Evolutionary conservation across 1,284 basidiomycete genomes (phyloP), one percentile per base, ranked within the genome.

Genomic region (Volvariella volvacea): DNA sequence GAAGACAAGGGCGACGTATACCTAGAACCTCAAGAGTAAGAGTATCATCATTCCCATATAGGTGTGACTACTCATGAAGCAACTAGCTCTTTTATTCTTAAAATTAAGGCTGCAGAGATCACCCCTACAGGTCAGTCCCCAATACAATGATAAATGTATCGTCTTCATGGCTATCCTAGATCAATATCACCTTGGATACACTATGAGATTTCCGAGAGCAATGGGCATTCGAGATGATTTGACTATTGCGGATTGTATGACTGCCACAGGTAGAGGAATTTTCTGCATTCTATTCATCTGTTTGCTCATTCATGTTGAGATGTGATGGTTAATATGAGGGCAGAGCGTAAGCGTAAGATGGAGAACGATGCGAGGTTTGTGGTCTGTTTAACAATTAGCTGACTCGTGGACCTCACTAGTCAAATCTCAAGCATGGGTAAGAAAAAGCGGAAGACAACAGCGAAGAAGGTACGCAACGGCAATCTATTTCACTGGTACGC

Each of bases 81-180:
- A 42, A 21, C 3, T 44, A 91, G 89, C 48, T 91, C 88, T 0
- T 92, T 92, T 62, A 85, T 96, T 25, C 52, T 96, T 50, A 87
- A 87, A 53, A 78, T 96, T 45, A 96, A 96, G 61, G 93, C 89
- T 0, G 87, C 92, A 0, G 92, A 95, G 58, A 88, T 96, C 43
- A 80, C 79, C 1, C 66, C 72, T 9, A 76, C 88, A 15, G 83
- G 91, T 83, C 45, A 52, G 67, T 53, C 14, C 15, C 8, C 34
- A 36, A 6, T 36, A 22, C 8, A 33, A 42, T 39, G 1, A 17
- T 15, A 2, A 22, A 39, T 21, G n/a, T 22, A 34, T 19, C 33
- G 9, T 2, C 10, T 21, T 22, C 32, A 41, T 28, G n/a, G 43
- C 19, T 22, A 46, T 17, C 41, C n/a, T 41, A 88, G 86, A 85